Base-by-base conservation (phyloP, 176 grass and related monocot genomes). In the Lolium multiflorum region DNA sequence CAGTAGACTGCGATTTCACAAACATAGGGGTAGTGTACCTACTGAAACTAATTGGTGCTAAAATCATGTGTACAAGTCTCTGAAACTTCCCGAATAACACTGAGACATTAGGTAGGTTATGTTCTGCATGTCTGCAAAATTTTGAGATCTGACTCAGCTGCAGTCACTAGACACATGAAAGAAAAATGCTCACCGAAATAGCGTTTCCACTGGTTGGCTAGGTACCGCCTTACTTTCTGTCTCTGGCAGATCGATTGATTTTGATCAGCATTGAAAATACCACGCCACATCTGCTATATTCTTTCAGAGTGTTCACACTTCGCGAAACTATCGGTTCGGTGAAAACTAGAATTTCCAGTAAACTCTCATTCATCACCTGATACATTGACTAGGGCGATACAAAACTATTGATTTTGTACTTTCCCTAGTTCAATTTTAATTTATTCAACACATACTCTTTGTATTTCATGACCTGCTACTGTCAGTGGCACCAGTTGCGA, bases 261-360 rank as follows among this genome's bases (percentile, higher is more conserved):
- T n/a, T n/a, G n/a, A n/a, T n/a, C n/a, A n/a, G n/a, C n/a, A n/a
- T 76, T 18, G 24, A 18, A 75, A 43, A 43, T 43, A 17, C 14
- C 72, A 14, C n/a, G n/a, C 22, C 26, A 26, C 47, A 51, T 75
- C 24, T 75, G 72, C 46, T 49, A 51, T 28, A 51, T 28, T 51
- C 43, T 52, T 75, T 28, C 13, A 51, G 72, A 75, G 17, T 75
- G 21, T 75, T 28, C 14, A 28, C 0, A 75, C 22, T 75, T 51
- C 24, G 31, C 7, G 16, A 17, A 75, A 25, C 47, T 75, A 43
- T 52, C 1, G 4, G 48, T 76, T 76, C 9, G 3, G 24, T 31
- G 48, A 11, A 76, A 54, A 31, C 24, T 9, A 76, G 24, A 52
- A 31, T 74, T 74, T 74, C 46, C 71, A 74, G 71, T 6, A 74